A percentile compares a stretch with the other conserved stretches of the same genome.
Evolutionary conservation across 768 basidiomycete species (phyloP).

Genomic region (Scleroderma citrinum): DNA sequence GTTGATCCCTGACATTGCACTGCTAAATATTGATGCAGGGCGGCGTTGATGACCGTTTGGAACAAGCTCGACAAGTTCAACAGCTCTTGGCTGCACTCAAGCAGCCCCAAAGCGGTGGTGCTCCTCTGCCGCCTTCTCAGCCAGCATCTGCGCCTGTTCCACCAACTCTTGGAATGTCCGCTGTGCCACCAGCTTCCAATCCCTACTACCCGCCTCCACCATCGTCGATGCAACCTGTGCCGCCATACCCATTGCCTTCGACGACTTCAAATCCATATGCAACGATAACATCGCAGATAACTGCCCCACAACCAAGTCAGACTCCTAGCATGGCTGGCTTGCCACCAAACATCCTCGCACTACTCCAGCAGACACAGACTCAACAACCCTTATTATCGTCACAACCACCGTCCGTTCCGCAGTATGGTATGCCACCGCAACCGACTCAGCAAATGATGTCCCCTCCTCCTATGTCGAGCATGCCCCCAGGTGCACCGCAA

Average conservation of each 20-base stretch:
- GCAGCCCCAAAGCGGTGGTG: constrained; percentile 45
- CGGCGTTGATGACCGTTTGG: constrained; percentile 70
- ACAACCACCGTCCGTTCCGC: constrained; percentile 21
- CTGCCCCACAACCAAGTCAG: constrained; percentile 29
- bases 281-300: constrained; percentile 23
- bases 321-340: constrained; percentile 35
- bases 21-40: constrained; percentile 25
- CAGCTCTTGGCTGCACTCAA: constrained; percentile 79
- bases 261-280: constrained; percentile 22
- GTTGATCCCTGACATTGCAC: not conserved
- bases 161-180: constrained; percentile 32
- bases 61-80: constrained; percentile 84
- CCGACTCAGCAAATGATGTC: constrained; percentile 38
- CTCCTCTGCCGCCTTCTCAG: constrained; percentile 13
- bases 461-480: constrained; percentile 36
- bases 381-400: constrained; percentile 30
- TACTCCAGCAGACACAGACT: constrained; percentile 50
- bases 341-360: constrained; percentile 64
- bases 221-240: constrained; percentile 20
- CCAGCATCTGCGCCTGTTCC: constrained; percentile 33
- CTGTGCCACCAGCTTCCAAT: constrained; percentile 22
- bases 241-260: constrained; percentile 19
- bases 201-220: constrained; percentile 43
- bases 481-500: constrained; percentile 36
- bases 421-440: constrained; percentile 35